A percentile compares a stretch with the other conserved stretches of the same genome.
These are phyloP conservation scores for Nicotiana obtusifolia DNA, from an alignment of 257 asterid genomes.

Conservation along the genomic window DNA sequence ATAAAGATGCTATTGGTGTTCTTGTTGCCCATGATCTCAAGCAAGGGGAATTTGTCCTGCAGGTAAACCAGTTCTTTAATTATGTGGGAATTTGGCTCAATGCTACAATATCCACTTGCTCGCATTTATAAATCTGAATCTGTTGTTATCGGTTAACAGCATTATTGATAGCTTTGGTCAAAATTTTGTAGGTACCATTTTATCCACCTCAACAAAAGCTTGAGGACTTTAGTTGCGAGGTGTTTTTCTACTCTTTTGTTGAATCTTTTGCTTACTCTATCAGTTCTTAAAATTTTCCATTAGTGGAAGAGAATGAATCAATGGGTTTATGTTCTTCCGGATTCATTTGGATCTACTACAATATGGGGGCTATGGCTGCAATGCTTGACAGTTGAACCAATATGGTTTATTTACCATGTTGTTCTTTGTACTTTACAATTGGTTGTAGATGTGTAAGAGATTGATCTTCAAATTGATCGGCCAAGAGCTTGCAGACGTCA, in stretches of 20 bases:
- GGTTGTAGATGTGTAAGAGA: slow-evolving; percentile 62
- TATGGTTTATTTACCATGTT: background rate
- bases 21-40: slow-evolving; percentile 89
- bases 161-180: background rate
- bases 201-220: slow-evolving; percentile 94
- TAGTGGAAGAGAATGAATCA: background rate
- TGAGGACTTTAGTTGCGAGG: slow-evolving; percentile 68
- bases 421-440: background rate
- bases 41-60: slow-evolving; percentile 94
- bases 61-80: slow-evolving; percentile 37
- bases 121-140: background rate
- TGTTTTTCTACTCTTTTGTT: slow-evolving; percentile 17
- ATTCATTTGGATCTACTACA: background rate
- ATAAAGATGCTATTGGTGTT: slow-evolving; percentile 80
- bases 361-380: background rate
- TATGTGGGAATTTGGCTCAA: background rate
- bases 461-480: slow-evolving; percentile 72
- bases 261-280: background rate
- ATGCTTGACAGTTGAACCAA: background rate
- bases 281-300: background rate
- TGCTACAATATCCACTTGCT: background rate
- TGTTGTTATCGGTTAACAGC: background rate
- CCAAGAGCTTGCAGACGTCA: slow-evolving; percentile 73
- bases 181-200: slow-evolving; percentile 64
- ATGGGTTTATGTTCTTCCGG: background rate